Base-by-base conservation (phyloP, 2,329 filamentous ascomycete species). In the Trichoderma lentiforme region DNA sequence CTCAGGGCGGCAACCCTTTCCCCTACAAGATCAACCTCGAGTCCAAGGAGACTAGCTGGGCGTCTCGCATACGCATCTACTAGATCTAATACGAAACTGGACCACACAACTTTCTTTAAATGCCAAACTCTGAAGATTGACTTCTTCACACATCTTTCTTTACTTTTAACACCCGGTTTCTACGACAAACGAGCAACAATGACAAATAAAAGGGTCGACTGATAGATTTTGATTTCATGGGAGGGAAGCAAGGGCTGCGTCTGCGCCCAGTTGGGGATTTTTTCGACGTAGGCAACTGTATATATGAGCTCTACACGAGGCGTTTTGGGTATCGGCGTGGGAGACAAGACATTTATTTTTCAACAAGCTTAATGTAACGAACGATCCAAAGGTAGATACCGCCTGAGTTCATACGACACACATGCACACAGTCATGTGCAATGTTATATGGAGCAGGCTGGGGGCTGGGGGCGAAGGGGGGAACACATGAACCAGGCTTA, bases 11-110 rank as follows among this genome's bases (percentile, higher is more conserved):
- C 62, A 98, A 98, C 80, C 95, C 96, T 0, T 99, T 98, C 79
- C 95, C 95, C 0, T 98, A 97, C 82, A 92, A 95, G 81, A 97
- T 98, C 79, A 88, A 92, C 73, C 90, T 98, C 72, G 96, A 97
- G 79, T 93, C 93, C 71, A 93, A 93, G 78, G 87, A 91, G 73
- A 91, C 81, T 24, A 88, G 91, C 66, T 95, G 94, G 93, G 90
- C 93, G 63, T 89, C 91, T 71, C 87, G 93, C 51, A 94, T 95
- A 83, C 92, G 93, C 30, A 89, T 94, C 73, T 93, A 93, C 80
- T 92, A 78, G 73, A 53, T 3, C 15, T 8, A 7, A 11, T 36
- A 26, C 36, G 36, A 39, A 43, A 43, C 34, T 24, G 43, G 21
- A 26, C 9, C n/a, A 26, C 21, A 6, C 18, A 14, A 18, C 51